Conservation (phyloP, 805 yeast genomes). For the Saccharomycopsis fermentans region DNA sequence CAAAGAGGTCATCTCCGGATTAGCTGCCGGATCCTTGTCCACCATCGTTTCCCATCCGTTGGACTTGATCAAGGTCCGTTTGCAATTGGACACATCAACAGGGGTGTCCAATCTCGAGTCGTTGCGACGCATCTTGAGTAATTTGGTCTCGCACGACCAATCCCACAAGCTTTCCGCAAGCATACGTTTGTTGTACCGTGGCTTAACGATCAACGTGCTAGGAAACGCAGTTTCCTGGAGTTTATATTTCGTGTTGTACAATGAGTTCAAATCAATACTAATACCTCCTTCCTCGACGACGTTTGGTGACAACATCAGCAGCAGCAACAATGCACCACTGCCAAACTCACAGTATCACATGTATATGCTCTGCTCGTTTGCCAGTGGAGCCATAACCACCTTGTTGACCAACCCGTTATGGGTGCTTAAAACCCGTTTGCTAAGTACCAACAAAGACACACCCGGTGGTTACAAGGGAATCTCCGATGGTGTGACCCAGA, state of each 20-base stretch:
- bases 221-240: conserved; percentile 92
- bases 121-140: conserved; percentile 22
- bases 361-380: conserved; percentile 42
- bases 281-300: not conserved
- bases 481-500: conserved; percentile 40
- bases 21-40: conserved; percentile 71
- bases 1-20: conserved; percentile 58
- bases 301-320: not conserved
- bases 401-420: conserved; percentile 84
- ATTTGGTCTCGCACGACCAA: conserved; percentile 19
- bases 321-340: too few species aligned
- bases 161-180: too few species aligned
- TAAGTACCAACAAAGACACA: conserved; percentile 37
- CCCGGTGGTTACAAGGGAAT: conserved; percentile 51
- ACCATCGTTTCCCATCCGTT: conserved; percentile 82
- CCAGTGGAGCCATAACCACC: conserved; percentile 71
- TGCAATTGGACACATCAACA: conserved; percentile 49
- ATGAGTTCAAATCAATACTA: conserved; percentile 40
- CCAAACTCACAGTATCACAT: conserved; percentile 4
- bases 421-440: conserved; percentile 87
- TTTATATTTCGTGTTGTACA: conserved; percentile 69
- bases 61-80: conserved; percentile 72
- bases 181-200: conserved; percentile 47
- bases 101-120: conserved; percentile 16
- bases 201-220: conserved; percentile 64